Conservation (phyloP, 345 rosid genomes). For the Eucalyptus leucophloia region DNA sequence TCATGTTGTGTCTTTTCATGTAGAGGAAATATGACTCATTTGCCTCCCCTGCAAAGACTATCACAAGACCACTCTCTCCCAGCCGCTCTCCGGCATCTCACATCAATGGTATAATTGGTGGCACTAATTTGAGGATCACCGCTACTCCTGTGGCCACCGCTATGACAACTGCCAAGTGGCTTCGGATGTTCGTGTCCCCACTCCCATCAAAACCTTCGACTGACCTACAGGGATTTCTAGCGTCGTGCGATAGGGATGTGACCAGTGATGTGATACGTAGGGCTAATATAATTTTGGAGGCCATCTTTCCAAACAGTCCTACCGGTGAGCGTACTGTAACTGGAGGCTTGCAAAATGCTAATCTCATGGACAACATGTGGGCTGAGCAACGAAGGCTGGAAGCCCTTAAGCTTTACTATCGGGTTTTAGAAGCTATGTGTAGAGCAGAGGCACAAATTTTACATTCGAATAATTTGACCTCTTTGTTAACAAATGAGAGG, state of each 20-base stretch:
- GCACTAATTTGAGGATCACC: conserved; percentile 33
- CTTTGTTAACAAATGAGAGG: conserved; percentile 89
- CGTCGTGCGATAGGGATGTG: conserved; percentile 78
- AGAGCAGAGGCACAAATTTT: conserved; percentile 78
- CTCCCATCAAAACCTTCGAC: conserved; percentile 70
- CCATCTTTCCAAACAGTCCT: conserved; percentile 77
- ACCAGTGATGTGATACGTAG: conserved; percentile 66
- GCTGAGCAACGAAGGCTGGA: conserved; percentile 86
- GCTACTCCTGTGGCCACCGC: conserved; percentile 90
- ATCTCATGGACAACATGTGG: conserved; percentile 91
- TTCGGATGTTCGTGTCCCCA: conserved; percentile 68
- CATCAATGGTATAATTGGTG: conserved; percentile 36
- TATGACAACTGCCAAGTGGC: conserved; percentile 99
- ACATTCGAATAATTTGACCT: conserved; percentile 74
- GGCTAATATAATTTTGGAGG: conserved; percentile 82
- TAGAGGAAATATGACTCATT: conserved; percentile 67
- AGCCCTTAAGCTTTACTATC: conserved; percentile 77
- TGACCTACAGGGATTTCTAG: conserved; percentile 55
- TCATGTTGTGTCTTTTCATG: not conserved
- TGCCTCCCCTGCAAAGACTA: conserved; percentile 74
- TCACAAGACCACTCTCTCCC: conserved; percentile 82
- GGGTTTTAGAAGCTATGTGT: conserved; percentile 96
- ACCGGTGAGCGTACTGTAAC: conserved; percentile 50
- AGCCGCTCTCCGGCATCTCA: conserved; percentile 60
- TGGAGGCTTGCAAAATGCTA: conserved; percentile 59